A percentile compares a stretch with the other conserved stretches of the same genome.
Evolutionary conservation across 1,284 basidiomycete species (phyloP).

Genomic region (Inonotus hispidus): DNA sequence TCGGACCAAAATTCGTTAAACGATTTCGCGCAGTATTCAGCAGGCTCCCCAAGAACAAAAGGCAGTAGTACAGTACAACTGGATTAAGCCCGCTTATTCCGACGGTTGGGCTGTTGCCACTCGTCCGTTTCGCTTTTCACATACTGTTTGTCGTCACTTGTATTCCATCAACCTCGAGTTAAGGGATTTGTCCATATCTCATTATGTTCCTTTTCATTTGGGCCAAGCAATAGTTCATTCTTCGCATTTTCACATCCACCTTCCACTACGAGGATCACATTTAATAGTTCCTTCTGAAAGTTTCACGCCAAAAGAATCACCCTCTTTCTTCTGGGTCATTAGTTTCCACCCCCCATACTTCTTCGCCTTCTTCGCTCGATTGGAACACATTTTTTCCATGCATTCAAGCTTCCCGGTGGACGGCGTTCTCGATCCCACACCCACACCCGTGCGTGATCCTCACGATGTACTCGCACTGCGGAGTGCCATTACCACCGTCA

Average conservation of each 20-base stretch:
- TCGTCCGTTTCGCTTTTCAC: neutral
- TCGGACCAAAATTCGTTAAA: neutral
- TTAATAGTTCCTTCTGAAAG: neutral
- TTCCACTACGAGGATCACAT: neutral
- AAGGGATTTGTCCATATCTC: neutral
- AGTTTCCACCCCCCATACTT: neutral
- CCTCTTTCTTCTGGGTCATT: neutral
- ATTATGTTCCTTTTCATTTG: neutral
- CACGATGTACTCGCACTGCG: neutral
- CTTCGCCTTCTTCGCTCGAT: neutral
- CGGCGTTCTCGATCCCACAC: neutral
- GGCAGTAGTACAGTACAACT: neutral
- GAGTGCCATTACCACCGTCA: neutral
- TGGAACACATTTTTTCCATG: constrained; percentile 10
- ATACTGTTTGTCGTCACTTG: neutral
- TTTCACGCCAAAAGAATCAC: neutral
- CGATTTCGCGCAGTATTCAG: neutral
- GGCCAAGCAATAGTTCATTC: neutral
- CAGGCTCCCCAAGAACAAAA: neutral
- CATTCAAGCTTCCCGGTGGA: neutral
- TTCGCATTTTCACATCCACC: neutral
- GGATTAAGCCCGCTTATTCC: neutral
- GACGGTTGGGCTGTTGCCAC: neutral
- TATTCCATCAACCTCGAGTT: neutral
- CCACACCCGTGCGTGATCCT: neutral